Conservation (phyloP, 441 rosid species). For the Gossypium trilobum region DNA sequence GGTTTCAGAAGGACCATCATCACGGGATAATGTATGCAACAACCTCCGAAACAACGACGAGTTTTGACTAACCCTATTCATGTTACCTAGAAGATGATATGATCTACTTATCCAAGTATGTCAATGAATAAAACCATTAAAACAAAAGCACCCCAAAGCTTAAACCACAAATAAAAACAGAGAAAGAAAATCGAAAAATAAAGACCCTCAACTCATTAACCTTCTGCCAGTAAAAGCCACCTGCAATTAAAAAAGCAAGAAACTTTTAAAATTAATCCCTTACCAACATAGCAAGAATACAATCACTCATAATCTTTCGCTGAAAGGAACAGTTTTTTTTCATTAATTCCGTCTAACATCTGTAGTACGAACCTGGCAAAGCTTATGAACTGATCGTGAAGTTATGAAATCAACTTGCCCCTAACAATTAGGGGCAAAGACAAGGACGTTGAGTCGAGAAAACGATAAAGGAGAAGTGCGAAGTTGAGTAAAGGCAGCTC, state of each 20-base stretch:
- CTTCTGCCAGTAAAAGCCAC: neutral
- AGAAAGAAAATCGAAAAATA: neutral
- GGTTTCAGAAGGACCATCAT: constrained; percentile 48
- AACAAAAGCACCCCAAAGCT: neutral
- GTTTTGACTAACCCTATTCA: constrained; percentile 36
- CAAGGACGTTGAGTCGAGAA: neutral
- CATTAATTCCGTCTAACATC: neutral
- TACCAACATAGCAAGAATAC: neutral
- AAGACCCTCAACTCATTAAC: neutral
- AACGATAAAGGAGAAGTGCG: neutral
- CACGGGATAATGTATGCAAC: constrained; percentile 32
- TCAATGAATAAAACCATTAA: neutral
- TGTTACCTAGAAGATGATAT: constrained; percentile 21
- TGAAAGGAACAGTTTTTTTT: neutral
- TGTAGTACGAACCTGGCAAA: neutral
- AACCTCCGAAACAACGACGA: constrained; percentile 29
- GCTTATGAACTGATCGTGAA: neutral
- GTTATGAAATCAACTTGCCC: neutral
- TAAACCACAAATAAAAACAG: neutral
- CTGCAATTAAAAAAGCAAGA: neutral
- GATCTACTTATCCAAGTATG: neutral
- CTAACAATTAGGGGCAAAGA: neutral
- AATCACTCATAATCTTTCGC: neutral
- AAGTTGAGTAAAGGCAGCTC: neutral
- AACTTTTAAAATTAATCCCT: neutral